Conservation (phyloP, 345 rosid genomes). For the Triadica sebifera region DNA sequence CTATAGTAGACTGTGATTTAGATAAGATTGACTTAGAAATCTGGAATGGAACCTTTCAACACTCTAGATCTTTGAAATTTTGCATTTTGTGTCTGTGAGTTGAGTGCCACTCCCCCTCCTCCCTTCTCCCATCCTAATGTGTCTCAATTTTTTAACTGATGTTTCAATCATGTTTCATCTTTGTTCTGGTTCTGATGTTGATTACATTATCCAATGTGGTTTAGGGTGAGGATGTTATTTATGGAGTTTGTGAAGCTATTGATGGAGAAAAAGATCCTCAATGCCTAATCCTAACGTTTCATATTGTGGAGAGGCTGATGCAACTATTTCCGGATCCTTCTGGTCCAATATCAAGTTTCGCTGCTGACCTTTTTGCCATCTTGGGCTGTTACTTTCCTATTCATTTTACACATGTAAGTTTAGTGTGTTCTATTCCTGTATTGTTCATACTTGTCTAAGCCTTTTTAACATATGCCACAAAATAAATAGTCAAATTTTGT, state of each 20-base stretch:
- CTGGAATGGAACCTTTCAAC: neutral
- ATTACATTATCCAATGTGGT: slow-evolving; percentile 15
- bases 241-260: slow-evolving; percentile 65
- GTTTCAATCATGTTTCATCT: neutral
- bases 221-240: slow-evolving; percentile 61
- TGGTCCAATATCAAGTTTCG: slow-evolving; percentile 59
- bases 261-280: slow-evolving; percentile 93
- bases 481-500: neutral
- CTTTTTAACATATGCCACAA: neutral
- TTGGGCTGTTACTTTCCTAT: slow-evolving; percentile 82
- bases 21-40: slow-evolving; percentile 1
- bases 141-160: neutral
- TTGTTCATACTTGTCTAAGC: slow-evolving; percentile 2
- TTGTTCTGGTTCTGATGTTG: slow-evolving; percentile 12
- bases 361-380: slow-evolving; percentile 56
- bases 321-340: slow-evolving; percentile 60
- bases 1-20: no score
- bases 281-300: slow-evolving; percentile 75
- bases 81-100: neutral
- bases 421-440: neutral
- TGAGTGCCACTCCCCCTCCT: neutral
- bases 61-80: neutral
- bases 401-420: slow-evolving; percentile 92
- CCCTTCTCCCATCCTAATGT: neutral
- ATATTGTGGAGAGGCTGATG: slow-evolving; percentile 62